Conservation (phyloP, 345 rosid species). For the Arabidopsis suecica region DNA sequence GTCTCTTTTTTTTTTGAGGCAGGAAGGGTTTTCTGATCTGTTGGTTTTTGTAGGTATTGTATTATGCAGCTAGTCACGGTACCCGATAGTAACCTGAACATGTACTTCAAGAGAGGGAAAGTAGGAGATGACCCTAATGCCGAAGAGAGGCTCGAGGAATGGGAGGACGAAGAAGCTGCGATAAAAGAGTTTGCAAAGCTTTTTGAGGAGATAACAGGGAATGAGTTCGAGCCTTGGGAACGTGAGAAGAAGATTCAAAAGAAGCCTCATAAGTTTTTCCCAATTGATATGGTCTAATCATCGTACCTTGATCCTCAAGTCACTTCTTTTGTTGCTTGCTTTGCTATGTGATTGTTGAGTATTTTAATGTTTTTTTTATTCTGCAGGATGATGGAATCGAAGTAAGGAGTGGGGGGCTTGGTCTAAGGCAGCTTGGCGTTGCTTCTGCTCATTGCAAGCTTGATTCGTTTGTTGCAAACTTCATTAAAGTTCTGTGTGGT, state of each 20-base stretch:
- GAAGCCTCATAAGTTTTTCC: conserved; percentile 63
- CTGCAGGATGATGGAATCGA: conserved; percentile 74
- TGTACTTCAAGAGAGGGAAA: conserved; percentile 78
- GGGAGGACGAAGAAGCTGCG: conserved; percentile 62
- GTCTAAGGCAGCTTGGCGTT: conserved; percentile 66
- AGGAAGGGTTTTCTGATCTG: not conserved
- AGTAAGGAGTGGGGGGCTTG: conserved; percentile 77
- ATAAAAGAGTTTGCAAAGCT: conserved; percentile 68
- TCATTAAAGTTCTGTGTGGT: conserved; percentile 69
- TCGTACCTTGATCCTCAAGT: not conserved
- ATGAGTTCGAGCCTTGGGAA: conserved; percentile 87
- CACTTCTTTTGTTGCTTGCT: not conserved
- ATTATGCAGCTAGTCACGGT: conserved; percentile 69
- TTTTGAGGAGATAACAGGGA: conserved; percentile 76
- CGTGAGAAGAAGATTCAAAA: conserved; percentile 76
- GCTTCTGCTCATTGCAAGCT: conserved; percentile 70
- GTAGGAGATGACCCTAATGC: conserved; percentile 66
- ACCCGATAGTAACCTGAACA: conserved; percentile 58
- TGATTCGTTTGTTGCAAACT: conserved; percentile 67
- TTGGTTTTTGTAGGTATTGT: conserved; percentile 55
- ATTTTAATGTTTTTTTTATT: not conserved
- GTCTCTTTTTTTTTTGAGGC: rapidly evolving
- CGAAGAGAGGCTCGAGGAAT: conserved; percentile 75
- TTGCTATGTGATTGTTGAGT: not conserved
- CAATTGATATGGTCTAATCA: conserved; percentile 70